Evolutionary conservation across 345 rosid genomes (phyloP).

Genomic region (Linum trigynum): DNA sequence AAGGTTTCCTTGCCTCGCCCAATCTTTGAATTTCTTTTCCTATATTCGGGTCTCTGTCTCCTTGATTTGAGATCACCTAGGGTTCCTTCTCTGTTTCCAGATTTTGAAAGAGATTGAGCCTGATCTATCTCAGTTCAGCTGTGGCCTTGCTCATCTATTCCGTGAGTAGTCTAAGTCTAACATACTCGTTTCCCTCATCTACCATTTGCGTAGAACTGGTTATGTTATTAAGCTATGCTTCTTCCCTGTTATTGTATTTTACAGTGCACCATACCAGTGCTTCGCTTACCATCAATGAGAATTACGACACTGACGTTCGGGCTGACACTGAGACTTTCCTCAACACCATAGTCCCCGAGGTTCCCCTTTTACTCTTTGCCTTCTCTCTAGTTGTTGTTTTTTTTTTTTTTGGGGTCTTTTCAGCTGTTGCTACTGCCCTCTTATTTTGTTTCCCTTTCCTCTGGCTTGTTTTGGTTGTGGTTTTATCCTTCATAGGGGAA

Average conservation of each 20-base stretch:
- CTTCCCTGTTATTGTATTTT: neutral
- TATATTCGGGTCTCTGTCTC: too few species aligned
- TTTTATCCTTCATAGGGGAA: conserved; percentile 41
- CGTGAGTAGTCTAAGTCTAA: conserved; percentile 32
- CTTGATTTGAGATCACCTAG: neutral
- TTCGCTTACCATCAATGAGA: conserved; percentile 92
- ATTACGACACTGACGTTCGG: conserved; percentile 87
- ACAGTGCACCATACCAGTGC: conserved; percentile 93
- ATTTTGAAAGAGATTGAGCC: conserved; percentile 65
- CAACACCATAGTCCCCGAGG: conserved; percentile 90
- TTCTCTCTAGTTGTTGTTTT: neutral
- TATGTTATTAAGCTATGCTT: neutral
- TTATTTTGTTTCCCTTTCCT: neutral
- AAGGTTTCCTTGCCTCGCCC: conserved; percentile 33
- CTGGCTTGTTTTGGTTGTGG: neutral
- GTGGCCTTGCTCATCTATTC: conserved; percentile 89
- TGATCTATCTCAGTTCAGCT: conserved; percentile 67
- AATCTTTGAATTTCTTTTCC: neutral
- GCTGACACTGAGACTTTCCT: conserved; percentile 92
- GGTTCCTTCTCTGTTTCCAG: conserved; percentile 22
- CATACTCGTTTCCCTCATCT: neutral
- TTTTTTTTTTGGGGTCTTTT: too few species aligned
- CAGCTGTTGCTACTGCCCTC: neutral
- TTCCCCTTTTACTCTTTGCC: conserved; percentile 3
- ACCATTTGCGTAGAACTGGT: neutral